Percentiles rank a stretch among this genome's conserved stretches.
phyloP scores from a whole-genome alignment of 352 stramenopile species.

The Phytophthora ohioensis region DNA sequence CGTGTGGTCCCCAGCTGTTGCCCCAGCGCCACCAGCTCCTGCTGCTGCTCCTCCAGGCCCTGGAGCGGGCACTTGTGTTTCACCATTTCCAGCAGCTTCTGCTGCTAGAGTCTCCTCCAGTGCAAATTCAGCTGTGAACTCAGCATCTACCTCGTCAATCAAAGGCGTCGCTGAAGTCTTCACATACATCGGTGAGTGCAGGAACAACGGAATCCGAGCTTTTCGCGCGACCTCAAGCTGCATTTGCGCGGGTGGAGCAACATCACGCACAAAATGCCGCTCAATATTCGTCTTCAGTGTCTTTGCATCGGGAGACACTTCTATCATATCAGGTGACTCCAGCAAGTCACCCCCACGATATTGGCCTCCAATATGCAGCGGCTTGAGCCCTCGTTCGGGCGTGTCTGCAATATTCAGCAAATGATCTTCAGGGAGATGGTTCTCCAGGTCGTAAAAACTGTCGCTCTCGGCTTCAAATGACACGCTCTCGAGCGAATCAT shows the following conservation, averaged over 20 bases:
- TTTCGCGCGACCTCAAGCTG: constrained; percentile 87
- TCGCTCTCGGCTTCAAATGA: constrained; percentile 61
- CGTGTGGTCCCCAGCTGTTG: constrained; percentile 11
- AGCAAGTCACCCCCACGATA: constrained; percentile 41
- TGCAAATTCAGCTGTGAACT: constrained; percentile 34
- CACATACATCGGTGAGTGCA: constrained; percentile 90
- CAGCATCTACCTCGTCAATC: constrained; percentile 53
- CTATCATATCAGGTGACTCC: constrained; percentile 26
- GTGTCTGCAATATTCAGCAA: constrained; percentile 40
- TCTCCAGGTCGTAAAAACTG: constrained; percentile 65
- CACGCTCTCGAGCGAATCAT: constrained; percentile 60
- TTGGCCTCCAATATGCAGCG: constrained; percentile 34
- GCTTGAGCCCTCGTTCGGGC: constrained; percentile 22
- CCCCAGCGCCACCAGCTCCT: constrained; percentile 22
- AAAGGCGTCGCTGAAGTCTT: constrained; percentile 70
- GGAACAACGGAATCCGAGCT: constrained; percentile 82
- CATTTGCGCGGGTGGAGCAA: constrained; percentile 85
- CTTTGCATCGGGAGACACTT: constrained; percentile 54
- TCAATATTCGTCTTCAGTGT: constrained; percentile 63
- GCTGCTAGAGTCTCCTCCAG: constrained; percentile 21
- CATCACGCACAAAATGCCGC: constrained; percentile 75
- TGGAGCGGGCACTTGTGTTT: constrained; percentile 16
- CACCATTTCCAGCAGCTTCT: constrained; percentile 21
- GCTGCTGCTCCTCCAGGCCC: constrained; percentile 2
- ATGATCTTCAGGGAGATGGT: constrained; percentile 39